A percentile compares a stretch with the other conserved stretches of the same genome.
Evolutionary conservation across 371 early-diverging fungal species (phyloP).

Genomic region (Mortierella polycephala): DNA sequence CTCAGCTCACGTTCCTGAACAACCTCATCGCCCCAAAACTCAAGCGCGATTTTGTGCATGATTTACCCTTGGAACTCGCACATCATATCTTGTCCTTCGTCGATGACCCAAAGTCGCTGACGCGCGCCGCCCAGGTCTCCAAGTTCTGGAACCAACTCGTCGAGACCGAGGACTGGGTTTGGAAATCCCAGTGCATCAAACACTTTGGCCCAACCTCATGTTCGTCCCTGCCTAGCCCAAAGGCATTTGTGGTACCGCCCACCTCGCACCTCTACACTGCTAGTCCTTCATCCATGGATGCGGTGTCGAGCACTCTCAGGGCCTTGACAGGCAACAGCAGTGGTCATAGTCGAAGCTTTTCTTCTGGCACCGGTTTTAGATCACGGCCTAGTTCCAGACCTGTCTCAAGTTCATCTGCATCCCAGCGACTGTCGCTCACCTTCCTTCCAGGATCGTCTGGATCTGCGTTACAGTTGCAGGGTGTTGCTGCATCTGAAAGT

Average conservation of each 20-base stretch:
- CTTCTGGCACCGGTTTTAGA: neutral
- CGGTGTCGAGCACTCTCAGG: conserved; percentile 43
- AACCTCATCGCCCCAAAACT: conserved; percentile 70
- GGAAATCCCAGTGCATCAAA: conserved; percentile 71
- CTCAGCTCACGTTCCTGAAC: conserved; percentile 67
- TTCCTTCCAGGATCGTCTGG: conserved; percentile 4
- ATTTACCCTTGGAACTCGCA: conserved; percentile 80
- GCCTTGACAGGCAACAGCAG: conserved; percentile 21
- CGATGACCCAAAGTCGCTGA: conserved; percentile 77
- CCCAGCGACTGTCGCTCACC: conserved; percentile 19
- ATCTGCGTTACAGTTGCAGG: neutral
- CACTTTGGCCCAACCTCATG: conserved; percentile 61
- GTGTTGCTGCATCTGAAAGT: neutral
- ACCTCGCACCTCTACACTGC: conserved; percentile 32
- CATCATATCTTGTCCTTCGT: conserved; percentile 76
- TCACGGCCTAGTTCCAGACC: neutral
- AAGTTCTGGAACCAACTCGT: conserved; percentile 73
- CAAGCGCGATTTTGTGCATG: conserved; percentile 82
- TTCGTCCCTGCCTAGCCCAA: conserved; percentile 43
- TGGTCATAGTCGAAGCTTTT: conserved; percentile 4
- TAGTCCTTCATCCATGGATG: conserved; percentile 40
- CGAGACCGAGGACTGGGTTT: conserved; percentile 61
- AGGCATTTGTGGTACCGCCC: conserved; percentile 23
- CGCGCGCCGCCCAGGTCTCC: conserved; percentile 79
- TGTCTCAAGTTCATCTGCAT: conserved; percentile 4